Conservation (phyloP, 805 yeast genomes). For the Schwanniomyces sp. region DNA sequence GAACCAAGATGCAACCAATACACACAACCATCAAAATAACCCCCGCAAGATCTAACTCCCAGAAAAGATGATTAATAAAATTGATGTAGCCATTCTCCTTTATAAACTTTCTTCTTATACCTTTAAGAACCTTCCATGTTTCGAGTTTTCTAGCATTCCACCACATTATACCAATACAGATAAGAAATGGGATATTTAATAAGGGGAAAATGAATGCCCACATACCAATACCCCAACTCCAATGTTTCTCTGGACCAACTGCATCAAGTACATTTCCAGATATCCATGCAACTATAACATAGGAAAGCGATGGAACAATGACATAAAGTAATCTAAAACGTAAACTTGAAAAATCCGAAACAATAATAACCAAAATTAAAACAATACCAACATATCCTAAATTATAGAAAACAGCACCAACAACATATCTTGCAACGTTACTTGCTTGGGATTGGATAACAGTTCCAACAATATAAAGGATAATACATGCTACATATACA, state of each 20-base stretch:
- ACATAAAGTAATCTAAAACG: slow-evolving; percentile 16
- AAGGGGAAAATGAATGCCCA: slow-evolving; percentile 22
- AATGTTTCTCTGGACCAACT: slow-evolving; percentile 5
- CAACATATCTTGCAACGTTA: slow-evolving; percentile 26
- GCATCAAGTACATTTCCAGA: slow-evolving; percentile 16
- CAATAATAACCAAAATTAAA: slow-evolving; percentile 12
- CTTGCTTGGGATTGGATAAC: slow-evolving; percentile 29
- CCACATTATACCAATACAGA: slow-evolving; percentile 15
- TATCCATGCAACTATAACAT: slow-evolving; percentile 19
- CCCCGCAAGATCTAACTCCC: slow-evolving; percentile 38
- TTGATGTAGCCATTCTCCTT: slow-evolving; percentile 7
- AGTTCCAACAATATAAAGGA: slow-evolving; percentile 27
- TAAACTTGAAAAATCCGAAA: slow-evolving; percentile 17
- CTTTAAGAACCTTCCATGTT: slow-evolving; percentile 13
- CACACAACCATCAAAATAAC: slow-evolving; percentile 30
- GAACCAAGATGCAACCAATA: slow-evolving; percentile 33
- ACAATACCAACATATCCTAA: slow-evolving; percentile 17
- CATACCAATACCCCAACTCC: slow-evolving; percentile 20
- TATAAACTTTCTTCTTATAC: slow-evolving; percentile 6
- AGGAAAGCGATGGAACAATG: slow-evolving; percentile 15
- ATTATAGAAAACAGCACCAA: slow-evolving; percentile 25
- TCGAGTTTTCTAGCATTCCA: slow-evolving; percentile 14
- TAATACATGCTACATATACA: slow-evolving; percentile 18
- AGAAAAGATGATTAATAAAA: slow-evolving; percentile 13
- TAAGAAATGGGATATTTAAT: slow-evolving; percentile 14